These are phyloP conservation scores for Solanum appendiculatum DNA, from an alignment of 257 asterid species.

Conservation along the genomic window DNA sequence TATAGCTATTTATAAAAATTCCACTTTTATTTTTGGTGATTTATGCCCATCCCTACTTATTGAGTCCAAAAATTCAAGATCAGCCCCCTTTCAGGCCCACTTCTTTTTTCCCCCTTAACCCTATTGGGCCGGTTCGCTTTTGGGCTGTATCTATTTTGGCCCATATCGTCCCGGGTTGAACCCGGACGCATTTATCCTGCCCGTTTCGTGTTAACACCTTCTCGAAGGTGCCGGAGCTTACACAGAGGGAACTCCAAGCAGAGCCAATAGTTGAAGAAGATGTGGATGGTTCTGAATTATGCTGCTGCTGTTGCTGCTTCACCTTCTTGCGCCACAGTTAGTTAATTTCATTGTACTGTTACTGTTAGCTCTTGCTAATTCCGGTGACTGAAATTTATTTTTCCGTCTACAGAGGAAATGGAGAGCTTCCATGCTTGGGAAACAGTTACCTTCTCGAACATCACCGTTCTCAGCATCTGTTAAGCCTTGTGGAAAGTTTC, in stretches of 20 bases:
- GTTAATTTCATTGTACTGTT: neutral
- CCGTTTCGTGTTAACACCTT: neutral
- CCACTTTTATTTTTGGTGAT: neutral
- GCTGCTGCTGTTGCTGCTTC: neutral
- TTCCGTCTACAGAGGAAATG: neutral
- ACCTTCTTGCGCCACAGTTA: neutral
- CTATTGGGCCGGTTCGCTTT: neutral
- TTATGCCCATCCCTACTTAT: neutral
- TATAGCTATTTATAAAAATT: too few species aligned
- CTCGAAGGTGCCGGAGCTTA: neutral
- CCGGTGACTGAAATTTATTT: neutral
- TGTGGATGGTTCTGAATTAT: neutral
- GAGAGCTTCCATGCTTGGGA: neutral
- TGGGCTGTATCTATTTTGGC: neutral
- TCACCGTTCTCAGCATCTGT: neutral
- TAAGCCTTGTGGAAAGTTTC: neutral
- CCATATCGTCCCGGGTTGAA: neutral
- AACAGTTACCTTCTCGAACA: neutral
- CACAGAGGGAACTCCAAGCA: neutral
- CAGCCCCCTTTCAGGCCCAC: neutral
- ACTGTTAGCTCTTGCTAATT: neutral
- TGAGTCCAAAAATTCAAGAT: neutral
- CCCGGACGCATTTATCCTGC: neutral
- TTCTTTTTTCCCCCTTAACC: neutral
- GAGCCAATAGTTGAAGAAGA: neutral